Conservation (phyloP, 2,329 filamentous ascomycete genomes). For the Diaporthe aspalathi region DNA sequence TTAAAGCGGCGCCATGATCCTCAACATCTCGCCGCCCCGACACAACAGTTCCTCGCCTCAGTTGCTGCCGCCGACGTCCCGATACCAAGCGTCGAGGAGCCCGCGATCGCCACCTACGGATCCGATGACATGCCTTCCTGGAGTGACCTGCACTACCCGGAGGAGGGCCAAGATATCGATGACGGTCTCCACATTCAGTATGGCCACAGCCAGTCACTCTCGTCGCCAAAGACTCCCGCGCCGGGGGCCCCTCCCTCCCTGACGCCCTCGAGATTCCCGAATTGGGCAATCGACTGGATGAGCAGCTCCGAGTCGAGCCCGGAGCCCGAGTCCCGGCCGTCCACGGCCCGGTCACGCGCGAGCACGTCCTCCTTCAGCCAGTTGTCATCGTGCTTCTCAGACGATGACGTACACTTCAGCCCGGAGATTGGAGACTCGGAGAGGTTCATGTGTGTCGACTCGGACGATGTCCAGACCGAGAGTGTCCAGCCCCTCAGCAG, state of each 20-base stretch:
- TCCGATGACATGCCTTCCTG: conserved; percentile 47
- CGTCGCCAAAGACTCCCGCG: conserved; percentile 70
- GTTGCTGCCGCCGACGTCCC: conserved; percentile 74
- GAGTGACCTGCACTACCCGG: conserved; percentile 53
- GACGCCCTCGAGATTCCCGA: conserved; percentile 62
- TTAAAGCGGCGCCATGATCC: conserved; percentile 67
- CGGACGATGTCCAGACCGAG: conserved; percentile 23
- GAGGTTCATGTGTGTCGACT: conserved; percentile 39
- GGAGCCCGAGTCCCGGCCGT: conserved; percentile 69
- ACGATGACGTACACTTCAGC: conserved; percentile 66
- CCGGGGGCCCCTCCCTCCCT: conserved; percentile 58
- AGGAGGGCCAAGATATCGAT: conserved; percentile 41
- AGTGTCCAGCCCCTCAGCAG: conserved; percentile 27
- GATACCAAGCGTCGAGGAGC: conserved; percentile 73
- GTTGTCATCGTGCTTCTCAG: conserved; percentile 63
- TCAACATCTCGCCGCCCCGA: conserved; percentile 64
- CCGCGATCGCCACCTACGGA: conserved; percentile 49
- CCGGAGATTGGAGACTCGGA: conserved; percentile 58
- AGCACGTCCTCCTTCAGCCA: conserved; percentile 68
- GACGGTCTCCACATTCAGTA: conserved; percentile 43
- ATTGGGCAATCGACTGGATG: conserved; percentile 70
- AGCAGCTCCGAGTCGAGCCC: conserved; percentile 69
- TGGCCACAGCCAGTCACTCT: conserved; percentile 57
- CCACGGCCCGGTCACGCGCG: conserved; percentile 69
- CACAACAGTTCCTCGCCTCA: conserved; percentile 74